Percentiles rank a stretch among this genome's conserved stretches.
Conservation (phyloP, 2,329 filamentous ascomycete genomes). For the Cercospora zeae-maydis region DNA sequence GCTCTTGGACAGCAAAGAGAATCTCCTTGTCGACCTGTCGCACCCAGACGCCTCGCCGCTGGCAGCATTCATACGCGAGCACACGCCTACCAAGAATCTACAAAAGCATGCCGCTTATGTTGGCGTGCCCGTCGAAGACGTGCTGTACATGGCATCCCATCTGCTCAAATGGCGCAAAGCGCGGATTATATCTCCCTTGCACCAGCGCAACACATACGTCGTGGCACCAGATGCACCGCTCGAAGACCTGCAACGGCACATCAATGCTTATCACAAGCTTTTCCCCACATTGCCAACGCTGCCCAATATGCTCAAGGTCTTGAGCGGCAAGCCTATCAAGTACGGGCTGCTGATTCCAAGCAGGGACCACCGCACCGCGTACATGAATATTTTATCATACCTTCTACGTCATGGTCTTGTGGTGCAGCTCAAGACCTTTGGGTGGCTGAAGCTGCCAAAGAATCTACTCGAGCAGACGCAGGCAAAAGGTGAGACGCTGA, state of each 20-base stretch:
- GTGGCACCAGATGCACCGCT: constrained; percentile 86
- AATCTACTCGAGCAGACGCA: constrained; percentile 53
- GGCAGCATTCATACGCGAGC: constrained; percentile 64
- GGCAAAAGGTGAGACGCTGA: not conserved
- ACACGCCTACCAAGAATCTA: constrained; percentile 61
- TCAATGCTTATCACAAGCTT: constrained; percentile 66
- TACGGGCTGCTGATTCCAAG: constrained; percentile 83
- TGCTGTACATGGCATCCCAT: constrained; percentile 84
- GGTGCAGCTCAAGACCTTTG: constrained; percentile 86
- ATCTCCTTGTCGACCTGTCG: constrained; percentile 67
- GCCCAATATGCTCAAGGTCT: constrained; percentile 78
- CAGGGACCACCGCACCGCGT: constrained; percentile 80
- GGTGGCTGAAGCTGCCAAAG: constrained; percentile 65
- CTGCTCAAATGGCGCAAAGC: constrained; percentile 95
- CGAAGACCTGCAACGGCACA: constrained; percentile 64
- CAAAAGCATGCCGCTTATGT: constrained; percentile 69
- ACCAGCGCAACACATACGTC: constrained; percentile 85
- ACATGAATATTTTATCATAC: constrained; percentile 90
- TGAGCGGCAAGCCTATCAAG: constrained; percentile 75
- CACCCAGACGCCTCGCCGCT: constrained; percentile 74
- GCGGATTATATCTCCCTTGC: constrained; percentile 83
- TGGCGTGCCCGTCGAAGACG: constrained; percentile 71
- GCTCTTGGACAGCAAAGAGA: constrained; percentile 76
- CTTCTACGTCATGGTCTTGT: constrained; percentile 90
- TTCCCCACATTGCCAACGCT: constrained; percentile 83